Percentiles rank a stretch among this genome's conserved stretches.
phyloP scores from a whole-genome alignment of 257 asterid species.

The Ophiorrhiza pumila region DNA sequence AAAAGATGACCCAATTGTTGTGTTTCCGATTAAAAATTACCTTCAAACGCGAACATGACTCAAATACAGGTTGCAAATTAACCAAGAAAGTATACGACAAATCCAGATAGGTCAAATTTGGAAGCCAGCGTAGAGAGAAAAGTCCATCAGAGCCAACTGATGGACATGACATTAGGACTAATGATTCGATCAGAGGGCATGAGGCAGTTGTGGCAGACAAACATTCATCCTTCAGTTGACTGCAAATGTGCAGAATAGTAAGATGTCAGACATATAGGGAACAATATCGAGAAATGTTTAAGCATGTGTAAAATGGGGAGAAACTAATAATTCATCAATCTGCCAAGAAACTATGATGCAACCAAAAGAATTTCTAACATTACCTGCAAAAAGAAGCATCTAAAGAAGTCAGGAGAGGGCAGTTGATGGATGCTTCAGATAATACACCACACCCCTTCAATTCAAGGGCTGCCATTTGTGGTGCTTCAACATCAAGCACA shows the following conservation, averaged over 20 bases:
- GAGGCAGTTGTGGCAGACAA: conserved; percentile 79
- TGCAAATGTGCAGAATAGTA: conserved; percentile 32
- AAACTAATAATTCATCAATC: background rate
- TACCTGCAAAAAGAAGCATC: conserved; percentile 99
- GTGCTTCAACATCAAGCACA: conserved; percentile 73
- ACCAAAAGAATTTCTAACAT: conserved; percentile 5
- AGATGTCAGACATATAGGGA: background rate
- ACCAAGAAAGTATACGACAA: conserved; percentile 88
- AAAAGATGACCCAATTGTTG: background rate
- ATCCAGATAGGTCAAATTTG: conserved; percentile 74
- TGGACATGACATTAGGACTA: conserved; percentile 92
- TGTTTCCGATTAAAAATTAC: conserved; percentile 39
- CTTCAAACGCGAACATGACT: conserved; percentile 70
- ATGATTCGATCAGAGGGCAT: conserved; percentile 75
- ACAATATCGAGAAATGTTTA: background rate
- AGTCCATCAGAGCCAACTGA: conserved; percentile 85
- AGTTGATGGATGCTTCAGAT: conserved; percentile 70
- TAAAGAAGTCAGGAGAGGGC: conserved; percentile 83
- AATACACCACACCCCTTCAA: conserved; percentile 95
- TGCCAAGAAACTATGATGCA: background rate
- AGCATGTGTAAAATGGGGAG: conserved; percentile 9
- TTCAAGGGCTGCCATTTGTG: conserved; percentile 84
- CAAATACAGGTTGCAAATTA: conserved; percentile 74
- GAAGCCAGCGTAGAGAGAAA: conserved; percentile 58
- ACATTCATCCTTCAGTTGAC: conserved; percentile 92